These are phyloP conservation scores for Rhodotorula diobovata DNA, from an alignment of 768 basidiomycete genomes.

Conservation along the genomic window DNA sequence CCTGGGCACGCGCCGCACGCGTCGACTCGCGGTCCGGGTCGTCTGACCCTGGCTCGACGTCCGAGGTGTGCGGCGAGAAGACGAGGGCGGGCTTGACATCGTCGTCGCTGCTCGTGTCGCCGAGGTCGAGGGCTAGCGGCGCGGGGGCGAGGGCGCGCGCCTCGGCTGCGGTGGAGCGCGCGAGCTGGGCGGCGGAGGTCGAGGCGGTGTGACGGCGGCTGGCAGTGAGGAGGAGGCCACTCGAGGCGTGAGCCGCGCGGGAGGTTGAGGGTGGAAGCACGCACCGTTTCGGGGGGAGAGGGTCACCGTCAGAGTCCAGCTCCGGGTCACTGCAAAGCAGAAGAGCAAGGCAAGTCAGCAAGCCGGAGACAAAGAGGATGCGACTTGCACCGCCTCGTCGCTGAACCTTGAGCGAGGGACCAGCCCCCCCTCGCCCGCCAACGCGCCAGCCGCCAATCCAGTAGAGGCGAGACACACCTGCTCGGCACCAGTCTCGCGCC, in stretches of 20 bases:
- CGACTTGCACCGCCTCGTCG: not conserved
- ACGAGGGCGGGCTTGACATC: not conserved
- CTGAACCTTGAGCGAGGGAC: not conserved
- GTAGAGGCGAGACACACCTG: not conserved
- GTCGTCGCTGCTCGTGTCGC: not conserved
- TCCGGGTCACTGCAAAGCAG: not conserved
- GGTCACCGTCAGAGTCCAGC: not conserved
- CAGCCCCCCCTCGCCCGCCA: not conserved
- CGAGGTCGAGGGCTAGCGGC: not conserved
- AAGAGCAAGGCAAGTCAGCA: not conserved
- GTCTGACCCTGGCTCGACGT: slow-evolving; percentile 22
- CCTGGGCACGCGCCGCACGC: not conserved
- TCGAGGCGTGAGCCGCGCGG: not conserved
- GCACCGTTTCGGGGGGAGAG: not conserved
- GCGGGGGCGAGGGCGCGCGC: not conserved
- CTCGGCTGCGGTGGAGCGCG: not conserved
- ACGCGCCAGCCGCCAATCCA: too few species aligned
- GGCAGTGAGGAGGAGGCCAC: not conserved
- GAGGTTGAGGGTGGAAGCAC: not conserved
- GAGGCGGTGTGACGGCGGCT: not conserved
- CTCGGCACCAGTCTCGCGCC: not conserved
- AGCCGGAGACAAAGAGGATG: not conserved
- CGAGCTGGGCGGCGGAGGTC: not conserved
- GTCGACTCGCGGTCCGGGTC: slow-evolving; percentile 15
- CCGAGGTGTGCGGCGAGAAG: slow-evolving; percentile 9